Evolutionary conservation across 2,329 filamentous ascomycete species (phyloP).

Genomic region (Didymellaceae sp.): DNA sequence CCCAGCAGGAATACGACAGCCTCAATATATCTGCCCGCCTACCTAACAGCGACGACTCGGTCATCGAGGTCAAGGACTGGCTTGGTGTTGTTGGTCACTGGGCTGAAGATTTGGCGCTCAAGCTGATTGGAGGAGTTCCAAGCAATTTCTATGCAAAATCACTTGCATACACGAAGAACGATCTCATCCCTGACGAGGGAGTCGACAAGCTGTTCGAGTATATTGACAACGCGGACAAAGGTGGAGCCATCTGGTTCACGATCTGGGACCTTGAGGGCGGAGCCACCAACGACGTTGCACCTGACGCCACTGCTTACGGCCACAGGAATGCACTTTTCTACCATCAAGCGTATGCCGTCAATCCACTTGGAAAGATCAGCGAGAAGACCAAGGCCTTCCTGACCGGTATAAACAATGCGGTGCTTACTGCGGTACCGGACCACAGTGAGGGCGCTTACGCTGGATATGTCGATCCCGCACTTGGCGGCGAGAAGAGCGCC

Average conservation of each 20-base stretch:
- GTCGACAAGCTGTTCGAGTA: conserved; percentile 44
- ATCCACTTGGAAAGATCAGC: conserved; percentile 40
- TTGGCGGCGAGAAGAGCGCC: conserved; percentile 53
- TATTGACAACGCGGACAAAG: conserved; percentile 41
- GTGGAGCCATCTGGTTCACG: conserved; percentile 43
- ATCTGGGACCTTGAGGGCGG: conserved; percentile 47
- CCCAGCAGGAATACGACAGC: conserved; percentile 39
- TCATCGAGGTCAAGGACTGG: conserved; percentile 41
- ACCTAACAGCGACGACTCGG: conserved; percentile 27
- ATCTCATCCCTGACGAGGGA: conserved; percentile 37
- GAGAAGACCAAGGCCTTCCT: conserved; percentile 49
- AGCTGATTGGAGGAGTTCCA: conserved; percentile 38
- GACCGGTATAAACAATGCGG: conserved; percentile 50
- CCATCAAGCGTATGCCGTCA: conserved; percentile 48
- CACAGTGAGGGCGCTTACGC: conserved; percentile 56
- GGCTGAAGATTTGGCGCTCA: conserved; percentile 40
- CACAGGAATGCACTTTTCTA: conserved; percentile 46
- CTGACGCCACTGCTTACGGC: conserved; percentile 42
- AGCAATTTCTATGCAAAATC: conserved; percentile 47
- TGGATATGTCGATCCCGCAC: conserved; percentile 59
- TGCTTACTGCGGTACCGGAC: conserved; percentile 39
- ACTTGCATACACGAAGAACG: conserved; percentile 40
- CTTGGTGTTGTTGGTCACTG: conserved; percentile 43
- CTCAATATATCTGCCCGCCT: conserved; percentile 42
- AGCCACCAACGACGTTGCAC: conserved; percentile 39